Conservation (phyloP, 2,329 filamentous ascomycete species). For the Fusarium pseudoanthophilum region DNA sequence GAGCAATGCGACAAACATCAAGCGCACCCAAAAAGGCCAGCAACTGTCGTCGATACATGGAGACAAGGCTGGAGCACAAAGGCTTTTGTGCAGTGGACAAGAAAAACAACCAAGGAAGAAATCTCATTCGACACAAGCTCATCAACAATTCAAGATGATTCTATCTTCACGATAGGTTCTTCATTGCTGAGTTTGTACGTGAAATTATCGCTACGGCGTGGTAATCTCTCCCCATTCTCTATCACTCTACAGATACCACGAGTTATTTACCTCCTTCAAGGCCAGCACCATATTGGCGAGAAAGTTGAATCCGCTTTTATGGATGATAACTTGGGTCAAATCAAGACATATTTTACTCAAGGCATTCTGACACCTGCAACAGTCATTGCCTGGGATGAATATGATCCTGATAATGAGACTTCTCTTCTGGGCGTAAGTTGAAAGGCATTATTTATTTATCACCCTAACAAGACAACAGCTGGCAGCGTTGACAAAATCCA, state of each 20-base stretch:
- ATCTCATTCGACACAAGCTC: fast-evolving
- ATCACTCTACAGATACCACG: not conserved
- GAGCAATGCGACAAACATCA: too few relatives aligned
- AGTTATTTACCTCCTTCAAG: not conserved
- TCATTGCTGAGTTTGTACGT: not conserved
- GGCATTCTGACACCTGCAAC: not conserved
- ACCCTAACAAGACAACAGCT: not conserved
- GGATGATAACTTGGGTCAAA: fast-evolving
- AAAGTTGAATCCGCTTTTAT: fast-evolving
- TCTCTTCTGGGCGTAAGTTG: constrained; percentile 5
- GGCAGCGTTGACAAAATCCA: not conserved
- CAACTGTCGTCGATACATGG: not conserved
- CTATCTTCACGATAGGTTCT: not conserved
- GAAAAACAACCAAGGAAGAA: not conserved
- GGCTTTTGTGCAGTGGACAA: not conserved
- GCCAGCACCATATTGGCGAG: not conserved
- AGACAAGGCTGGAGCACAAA: not conserved
- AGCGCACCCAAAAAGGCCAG: not conserved
- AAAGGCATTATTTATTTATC: fast-evolving
- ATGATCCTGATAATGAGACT: not conserved
- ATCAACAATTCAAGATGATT: not conserved
- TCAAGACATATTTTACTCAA: not conserved
- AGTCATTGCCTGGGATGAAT: not conserved
- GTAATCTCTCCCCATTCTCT: not conserved
- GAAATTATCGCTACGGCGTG: not conserved